These are phyloP conservation scores for Pogostemon cablin DNA, from an alignment of 257 asterid species.

Conservation along the genomic window DNA sequence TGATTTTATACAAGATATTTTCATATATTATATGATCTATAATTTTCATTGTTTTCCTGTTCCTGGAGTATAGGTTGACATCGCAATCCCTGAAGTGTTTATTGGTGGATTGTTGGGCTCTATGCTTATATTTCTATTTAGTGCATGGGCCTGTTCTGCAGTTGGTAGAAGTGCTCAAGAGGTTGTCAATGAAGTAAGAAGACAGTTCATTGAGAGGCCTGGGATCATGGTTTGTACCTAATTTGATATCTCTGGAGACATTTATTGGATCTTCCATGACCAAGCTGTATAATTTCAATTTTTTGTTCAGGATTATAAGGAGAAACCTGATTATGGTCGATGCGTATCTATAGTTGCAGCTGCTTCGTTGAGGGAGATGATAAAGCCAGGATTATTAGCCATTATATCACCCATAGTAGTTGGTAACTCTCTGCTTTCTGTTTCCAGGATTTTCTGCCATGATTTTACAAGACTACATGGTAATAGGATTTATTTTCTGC, in stretches of 20 bases:
- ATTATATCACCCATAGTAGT: constrained; percentile 84
- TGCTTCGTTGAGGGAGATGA: constrained; percentile 98
- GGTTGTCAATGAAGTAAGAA: constrained; percentile 97
- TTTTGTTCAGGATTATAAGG: constrained; percentile 80
- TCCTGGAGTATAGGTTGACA: constrained; percentile 71
- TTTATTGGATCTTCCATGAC: constrained; percentile 22
- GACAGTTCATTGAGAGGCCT: constrained; percentile 99
- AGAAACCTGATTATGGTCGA: constrained; percentile 95
- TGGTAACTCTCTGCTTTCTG: constrained; percentile 54
- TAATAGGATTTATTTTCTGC: constrained; percentile 22
- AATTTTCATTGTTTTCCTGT: constrained; percentile 20
- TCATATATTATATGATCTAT: background rate
- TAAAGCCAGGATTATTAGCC: constrained; percentile 98
- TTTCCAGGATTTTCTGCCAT: constrained; percentile 16
- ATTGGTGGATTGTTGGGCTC: constrained; percentile 96
- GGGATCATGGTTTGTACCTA: constrained; percentile 89
- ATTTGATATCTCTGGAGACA: constrained; percentile 19
- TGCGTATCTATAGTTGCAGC: constrained; percentile 98
- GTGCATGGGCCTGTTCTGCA: constrained; percentile 99
- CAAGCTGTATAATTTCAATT: constrained; percentile 27
- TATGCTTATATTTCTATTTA: constrained; percentile 91
- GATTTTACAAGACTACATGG: constrained; percentile 1
- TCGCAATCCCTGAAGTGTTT: constrained; percentile 98
- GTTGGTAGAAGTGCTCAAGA: constrained; percentile 99
- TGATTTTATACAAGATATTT: background rate